phyloP scores from a whole-genome alignment of 495 filamentous ascomycete species.

The Paragyromitra xinjiangensis region DNA sequence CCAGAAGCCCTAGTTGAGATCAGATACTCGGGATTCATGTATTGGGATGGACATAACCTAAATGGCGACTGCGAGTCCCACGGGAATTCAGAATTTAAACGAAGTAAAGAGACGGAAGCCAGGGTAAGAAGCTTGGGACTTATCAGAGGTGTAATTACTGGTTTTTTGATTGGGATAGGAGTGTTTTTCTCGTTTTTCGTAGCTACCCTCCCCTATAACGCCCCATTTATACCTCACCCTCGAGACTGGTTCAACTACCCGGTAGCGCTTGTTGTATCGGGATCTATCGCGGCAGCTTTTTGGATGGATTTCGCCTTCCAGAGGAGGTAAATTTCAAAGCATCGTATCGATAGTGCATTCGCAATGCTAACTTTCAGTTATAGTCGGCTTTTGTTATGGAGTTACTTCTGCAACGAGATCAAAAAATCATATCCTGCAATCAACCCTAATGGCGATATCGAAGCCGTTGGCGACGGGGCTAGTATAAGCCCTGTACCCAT shows the following conservation, averaged over 20 bases:
- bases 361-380: not conserved
- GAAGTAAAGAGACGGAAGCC: not conserved
- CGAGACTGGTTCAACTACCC: not conserved
- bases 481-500: not conserved
- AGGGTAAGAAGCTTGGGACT: not conserved
- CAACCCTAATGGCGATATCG: not conserved
- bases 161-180: not conserved
- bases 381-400: not conserved
- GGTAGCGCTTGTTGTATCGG: slow-evolving; percentile 1
- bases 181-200: slow-evolving; percentile 9
- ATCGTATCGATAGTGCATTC: not conserved
- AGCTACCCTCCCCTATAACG: slow-evolving; percentile 13
- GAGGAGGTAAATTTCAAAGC: slow-evolving; percentile 1
- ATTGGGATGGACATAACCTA: not conserved
- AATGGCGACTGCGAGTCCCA: not conserved
- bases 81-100: not conserved
- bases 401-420: not conserved
- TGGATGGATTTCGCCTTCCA: not conserved
- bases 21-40: not conserved
- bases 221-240: slow-evolving; percentile 18
- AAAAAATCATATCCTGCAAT: not conserved
- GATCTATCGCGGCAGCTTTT: not conserved
- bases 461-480: not conserved
- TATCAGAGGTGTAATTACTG: not conserved
- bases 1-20: not conserved